Evolutionary conservation across 306 rosid genomes (phyloP), one percentile per base, ranked within the genome.

Genomic region (Oemleria cerasiformis): DNA sequence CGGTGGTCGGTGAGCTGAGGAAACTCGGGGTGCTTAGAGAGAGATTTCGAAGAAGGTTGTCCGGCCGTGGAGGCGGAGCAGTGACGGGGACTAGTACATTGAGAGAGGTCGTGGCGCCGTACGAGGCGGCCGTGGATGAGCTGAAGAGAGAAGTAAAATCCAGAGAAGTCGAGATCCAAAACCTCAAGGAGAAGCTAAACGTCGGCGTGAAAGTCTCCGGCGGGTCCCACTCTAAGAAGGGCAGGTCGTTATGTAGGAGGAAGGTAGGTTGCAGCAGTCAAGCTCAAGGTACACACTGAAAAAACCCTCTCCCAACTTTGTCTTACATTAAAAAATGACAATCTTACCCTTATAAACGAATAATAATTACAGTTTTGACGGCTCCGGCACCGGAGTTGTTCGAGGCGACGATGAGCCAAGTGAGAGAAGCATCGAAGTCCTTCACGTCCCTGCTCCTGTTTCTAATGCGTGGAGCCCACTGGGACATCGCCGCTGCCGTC

Each of bases 401-500:
- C 74, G 95, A 89, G 75, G 74, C 81, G 56, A 80, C 92, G 44
- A 89, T 85, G 95, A 74, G 74, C 72, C 96, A 85, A 83, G 92
- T 91, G 65, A 94, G 77, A 72, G 99, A 89, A 59, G 79, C 95
- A 23, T 84, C 93, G 40, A 94, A 86, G 72, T 86, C 92, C 48
- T 94, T 94, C 87, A 84, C 96, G 48, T 85, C 95, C 16, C 75
- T 83, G 63, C 88, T 94, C 19, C 91, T 91, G 70, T 83, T 97
- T 49, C 91, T 86, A 39, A 94, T 94, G 99, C 96, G 96, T 77
- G 87, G 88, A 60, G 96, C 99, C 39, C 95, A 85, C 15, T 94
- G 97, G 99, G 96, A 94, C 76, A 94, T 94, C 44, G 82, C 92
- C 21, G 96, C 97, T 17, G 97, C 95, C 7, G 99, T 94, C 67